phyloP scores from a whole-genome alignment of 495 filamentous ascomycete species.

The Tirmania nivea region DNA sequence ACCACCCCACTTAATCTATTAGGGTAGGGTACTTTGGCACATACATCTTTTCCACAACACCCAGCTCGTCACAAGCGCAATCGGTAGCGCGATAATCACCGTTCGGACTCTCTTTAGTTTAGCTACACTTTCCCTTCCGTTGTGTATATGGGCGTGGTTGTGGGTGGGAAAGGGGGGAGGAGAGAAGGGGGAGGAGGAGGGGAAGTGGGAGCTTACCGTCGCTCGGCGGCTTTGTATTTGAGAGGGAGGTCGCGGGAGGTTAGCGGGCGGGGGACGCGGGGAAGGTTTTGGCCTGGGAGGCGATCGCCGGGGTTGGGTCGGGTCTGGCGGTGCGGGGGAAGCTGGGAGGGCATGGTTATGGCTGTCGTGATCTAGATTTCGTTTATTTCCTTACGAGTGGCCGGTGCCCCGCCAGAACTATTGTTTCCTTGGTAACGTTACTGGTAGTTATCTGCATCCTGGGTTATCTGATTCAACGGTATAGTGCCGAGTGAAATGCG shows the following conservation, averaged over 20 bases:
- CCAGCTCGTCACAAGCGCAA: constrained; percentile 21
- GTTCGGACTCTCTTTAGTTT: constrained; percentile 11
- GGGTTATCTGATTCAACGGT: no score
- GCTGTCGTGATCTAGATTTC: no score
- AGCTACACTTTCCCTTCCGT: background rate
- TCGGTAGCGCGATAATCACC: constrained; percentile 21
- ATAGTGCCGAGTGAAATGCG: no score
- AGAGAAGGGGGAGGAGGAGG: background rate
- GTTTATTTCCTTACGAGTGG: no score
- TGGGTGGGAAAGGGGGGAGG: background rate
- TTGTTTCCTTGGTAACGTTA: no score
- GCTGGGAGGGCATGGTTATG: no score
- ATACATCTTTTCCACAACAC: constrained; percentile 21
- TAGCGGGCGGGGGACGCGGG: constrained; percentile 20
- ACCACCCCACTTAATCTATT: no score
- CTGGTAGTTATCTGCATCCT: no score
- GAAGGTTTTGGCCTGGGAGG: background rate
- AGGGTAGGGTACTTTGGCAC: background rate
- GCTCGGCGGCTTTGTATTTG: constrained; percentile 17
- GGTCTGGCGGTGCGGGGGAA: no score
- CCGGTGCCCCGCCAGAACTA: no score
- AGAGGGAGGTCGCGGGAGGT: constrained; percentile 22
- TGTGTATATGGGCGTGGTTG: background rate
- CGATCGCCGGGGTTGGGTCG: background rate
- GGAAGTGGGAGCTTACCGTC: constrained; percentile 8